These are phyloP conservation scores for Aspergillus phoenicis DNA, from an alignment of 2,329 filamentous ascomycete species.

Conservation along the genomic window DNA sequence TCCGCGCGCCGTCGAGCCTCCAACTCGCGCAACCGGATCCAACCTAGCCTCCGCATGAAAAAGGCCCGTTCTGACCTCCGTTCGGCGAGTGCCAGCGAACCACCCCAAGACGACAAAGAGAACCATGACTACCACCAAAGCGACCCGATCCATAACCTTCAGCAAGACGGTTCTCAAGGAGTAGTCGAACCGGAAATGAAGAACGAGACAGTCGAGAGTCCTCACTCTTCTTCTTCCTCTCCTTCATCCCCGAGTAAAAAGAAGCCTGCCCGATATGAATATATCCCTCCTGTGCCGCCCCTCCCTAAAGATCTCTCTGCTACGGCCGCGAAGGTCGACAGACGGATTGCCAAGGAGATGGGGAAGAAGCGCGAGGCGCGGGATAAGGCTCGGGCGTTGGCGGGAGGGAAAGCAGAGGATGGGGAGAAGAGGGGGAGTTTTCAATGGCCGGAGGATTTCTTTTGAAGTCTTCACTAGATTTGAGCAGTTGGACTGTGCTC, in stretches of 20 bases:
- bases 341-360: constrained; percentile 25
- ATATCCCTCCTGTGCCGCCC: constrained; percentile 46
- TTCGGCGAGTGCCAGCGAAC: constrained; percentile 18
- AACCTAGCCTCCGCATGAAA: constrained; percentile 26
- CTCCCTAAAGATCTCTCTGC: constrained; percentile 38
- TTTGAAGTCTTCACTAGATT: not conserved
- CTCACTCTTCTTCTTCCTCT: constrained; percentile 8
- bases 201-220: not conserved
- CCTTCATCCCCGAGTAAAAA: constrained; percentile 21
- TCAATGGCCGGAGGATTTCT: constrained; percentile 49
- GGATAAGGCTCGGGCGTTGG: constrained; percentile 8
- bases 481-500: not conserved
- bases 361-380: constrained; percentile 22
- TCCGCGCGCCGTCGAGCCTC: constrained; percentile 22
- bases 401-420: not conserved
- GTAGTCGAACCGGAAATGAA: constrained; percentile 1
- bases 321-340: constrained; percentile 32
- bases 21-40: constrained; percentile 23
- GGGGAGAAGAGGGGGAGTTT: constrained; percentile 28
- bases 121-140: constrained; percentile 12
- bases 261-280: constrained; percentile 26
- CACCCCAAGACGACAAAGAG: constrained; percentile 17
- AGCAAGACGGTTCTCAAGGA: not conserved
- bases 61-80: constrained; percentile 26
- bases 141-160: constrained; percentile 13